A percentile compares a stretch with the other conserved stretches of the same genome.
These are phyloP conservation scores for Clarireedia homoeocarpa DNA, from an alignment of 2,329 filamentous ascomycete species.

Conservation along the genomic window DNA sequence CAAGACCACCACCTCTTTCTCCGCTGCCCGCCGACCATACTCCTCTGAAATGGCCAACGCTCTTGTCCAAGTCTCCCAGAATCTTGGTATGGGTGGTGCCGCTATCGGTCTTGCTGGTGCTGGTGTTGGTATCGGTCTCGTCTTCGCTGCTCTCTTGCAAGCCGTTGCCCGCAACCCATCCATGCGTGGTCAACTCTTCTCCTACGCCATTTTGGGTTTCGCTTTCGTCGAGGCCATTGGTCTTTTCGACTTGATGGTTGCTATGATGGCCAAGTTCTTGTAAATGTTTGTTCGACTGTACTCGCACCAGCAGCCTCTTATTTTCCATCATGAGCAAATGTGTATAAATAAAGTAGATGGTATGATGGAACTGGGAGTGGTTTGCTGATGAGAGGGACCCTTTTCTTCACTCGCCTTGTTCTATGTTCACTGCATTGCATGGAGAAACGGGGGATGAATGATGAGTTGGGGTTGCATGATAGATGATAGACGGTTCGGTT, in stretches of 20 bases:
- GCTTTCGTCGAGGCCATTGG: constrained; percentile 90
- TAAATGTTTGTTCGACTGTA: constrained; percentile 17
- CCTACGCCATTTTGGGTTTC: constrained; percentile 91
- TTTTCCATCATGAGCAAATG: neutral
- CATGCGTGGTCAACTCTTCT: constrained; percentile 92
- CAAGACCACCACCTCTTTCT: constrained; percentile 30
- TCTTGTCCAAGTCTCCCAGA: constrained; percentile 86
- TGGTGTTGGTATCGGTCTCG: constrained; percentile 92
- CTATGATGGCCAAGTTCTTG: constrained; percentile 87
- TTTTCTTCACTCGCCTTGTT: too few species aligned
- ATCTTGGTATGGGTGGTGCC: constrained; percentile 81
- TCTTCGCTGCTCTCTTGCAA: constrained; percentile 84
- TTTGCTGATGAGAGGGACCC: neutral
- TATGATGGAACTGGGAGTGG: constrained; percentile 1
- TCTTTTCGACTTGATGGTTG: constrained; percentile 87
- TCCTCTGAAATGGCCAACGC: constrained; percentile 82
- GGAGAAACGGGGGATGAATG: constrained; percentile 23
- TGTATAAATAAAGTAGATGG: constrained; percentile 7
- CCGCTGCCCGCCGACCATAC: constrained; percentile 52
- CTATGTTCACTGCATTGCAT: constrained; percentile 15
- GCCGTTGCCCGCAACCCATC: constrained; percentile 90
- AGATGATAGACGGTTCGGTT: too few species aligned
- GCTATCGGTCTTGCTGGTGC: constrained; percentile 89
- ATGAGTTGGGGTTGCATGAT: too few species aligned
- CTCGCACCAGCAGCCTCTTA: too few species aligned